Evolutionary conservation across 2,329 filamentous ascomycete genomes (phyloP).

Genomic region (Geosmithia putterillii): DNA sequence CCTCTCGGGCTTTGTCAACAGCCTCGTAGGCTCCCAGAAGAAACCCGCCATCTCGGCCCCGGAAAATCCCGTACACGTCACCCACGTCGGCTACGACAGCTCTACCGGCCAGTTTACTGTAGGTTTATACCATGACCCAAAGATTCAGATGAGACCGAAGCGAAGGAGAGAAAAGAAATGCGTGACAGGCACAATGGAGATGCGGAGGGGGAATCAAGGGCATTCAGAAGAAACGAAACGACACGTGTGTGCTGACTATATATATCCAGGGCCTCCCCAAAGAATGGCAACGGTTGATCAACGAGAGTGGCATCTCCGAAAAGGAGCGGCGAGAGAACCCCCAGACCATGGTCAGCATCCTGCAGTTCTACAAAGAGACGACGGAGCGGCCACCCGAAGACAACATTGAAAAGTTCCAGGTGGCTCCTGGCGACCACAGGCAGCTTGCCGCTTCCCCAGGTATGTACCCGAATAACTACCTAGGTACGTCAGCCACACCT

Average conservation of each 20-base stretch:
- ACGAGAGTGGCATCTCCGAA: conserved; percentile 91
- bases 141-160: too few relatives aligned
- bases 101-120: conserved; percentile 93
- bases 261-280: conserved; percentile 71
- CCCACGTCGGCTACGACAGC: conserved; percentile 95
- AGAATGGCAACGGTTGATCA: conserved; percentile 93
- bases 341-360: conserved; percentile 88
- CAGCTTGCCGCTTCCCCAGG: conserved; percentile 36
- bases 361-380: conserved; percentile 95
- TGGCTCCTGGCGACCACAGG: conserved; percentile 41
- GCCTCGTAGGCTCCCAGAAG: conserved; percentile 70
- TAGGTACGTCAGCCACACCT: conserved; percentile 24
- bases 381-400: conserved; percentile 71
- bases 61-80: conserved; percentile 95
- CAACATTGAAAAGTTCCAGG: conserved; percentile 91
- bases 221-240: too few relatives aligned
- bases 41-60: conserved; percentile 93
- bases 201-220: too few relatives aligned
- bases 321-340: conserved; percentile 93
- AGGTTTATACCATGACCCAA: conserved; percentile 32
- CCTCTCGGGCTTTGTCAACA: conserved; percentile 80
- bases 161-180: too few relatives aligned
- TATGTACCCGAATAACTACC: conserved; percentile 40
- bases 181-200: too few relatives aligned
- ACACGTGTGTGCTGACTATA: neutral